Conservation (phyloP, 1,284 basidiomycete genomes). For the Ustilago esculenta region DNA sequence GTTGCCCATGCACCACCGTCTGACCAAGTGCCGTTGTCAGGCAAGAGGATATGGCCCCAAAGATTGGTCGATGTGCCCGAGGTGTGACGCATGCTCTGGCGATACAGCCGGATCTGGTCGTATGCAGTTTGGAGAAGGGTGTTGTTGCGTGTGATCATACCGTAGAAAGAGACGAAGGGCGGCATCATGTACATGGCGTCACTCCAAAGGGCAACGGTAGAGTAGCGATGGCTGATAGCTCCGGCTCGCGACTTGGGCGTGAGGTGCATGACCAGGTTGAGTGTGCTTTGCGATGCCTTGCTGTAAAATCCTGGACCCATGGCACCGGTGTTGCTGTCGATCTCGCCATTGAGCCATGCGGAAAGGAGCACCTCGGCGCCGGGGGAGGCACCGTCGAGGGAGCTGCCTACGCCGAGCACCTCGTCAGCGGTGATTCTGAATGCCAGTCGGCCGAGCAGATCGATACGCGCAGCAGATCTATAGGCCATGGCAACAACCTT, state of each 20-base stretch:
- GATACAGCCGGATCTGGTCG: slow-evolving; percentile 81
- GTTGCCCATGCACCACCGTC: slow-evolving; percentile 73
- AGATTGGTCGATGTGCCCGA: slow-evolving; percentile 70
- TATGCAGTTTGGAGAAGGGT: slow-evolving; percentile 78
- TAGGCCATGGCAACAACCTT: slow-evolving; percentile 55
- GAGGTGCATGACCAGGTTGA: slow-evolving; percentile 75
- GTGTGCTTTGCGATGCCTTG: slow-evolving; percentile 76
- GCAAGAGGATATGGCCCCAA: slow-evolving; percentile 58
- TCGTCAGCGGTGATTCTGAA: slow-evolving; percentile 63
- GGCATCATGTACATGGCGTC: slow-evolving; percentile 82
- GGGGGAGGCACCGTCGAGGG: slow-evolving; percentile 60
- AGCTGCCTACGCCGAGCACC: slow-evolving; percentile 34
- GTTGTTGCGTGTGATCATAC: slow-evolving; percentile 75
- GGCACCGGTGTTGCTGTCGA: slow-evolving; percentile 40
- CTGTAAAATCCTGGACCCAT: slow-evolving; percentile 70
- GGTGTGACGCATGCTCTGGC: slow-evolving; percentile 71
- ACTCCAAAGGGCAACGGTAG: slow-evolving; percentile 58
- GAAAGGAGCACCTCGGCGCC: slow-evolving; percentile 59
- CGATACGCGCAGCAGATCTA: slow-evolving; percentile 49
- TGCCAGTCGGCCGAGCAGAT: slow-evolving; percentile 54
- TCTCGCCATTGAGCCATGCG: slow-evolving; percentile 55
- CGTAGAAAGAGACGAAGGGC: slow-evolving; percentile 90
- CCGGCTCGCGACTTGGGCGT: slow-evolving; percentile 71
- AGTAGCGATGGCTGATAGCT: slow-evolving; percentile 66
- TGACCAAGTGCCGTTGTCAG: slow-evolving; percentile 34